Conservation (phyloP, 2,329 filamentous ascomycete species). For the Cladosporium sp. region DNA sequence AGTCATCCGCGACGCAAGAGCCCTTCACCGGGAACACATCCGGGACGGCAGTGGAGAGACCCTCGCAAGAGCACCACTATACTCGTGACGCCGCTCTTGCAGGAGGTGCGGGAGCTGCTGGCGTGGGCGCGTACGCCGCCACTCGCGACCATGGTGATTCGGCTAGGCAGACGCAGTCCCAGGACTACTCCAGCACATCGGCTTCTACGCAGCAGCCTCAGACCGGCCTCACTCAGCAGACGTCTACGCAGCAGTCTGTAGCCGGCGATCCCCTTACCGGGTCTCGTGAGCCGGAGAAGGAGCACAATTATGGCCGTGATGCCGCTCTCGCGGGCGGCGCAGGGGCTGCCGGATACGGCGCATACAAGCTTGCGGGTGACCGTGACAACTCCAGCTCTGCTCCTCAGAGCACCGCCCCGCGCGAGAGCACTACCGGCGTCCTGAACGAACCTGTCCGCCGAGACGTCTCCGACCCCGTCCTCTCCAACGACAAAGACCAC, state of each 20-base stretch:
- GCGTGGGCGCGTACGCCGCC: conserved; percentile 14
- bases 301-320: conserved; percentile 28
- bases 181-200: neutral
- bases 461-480: neutral
- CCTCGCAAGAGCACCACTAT: conserved; percentile 21
- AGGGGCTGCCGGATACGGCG: conserved; percentile 23
- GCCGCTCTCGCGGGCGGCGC: conserved; percentile 26
- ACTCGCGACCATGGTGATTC: conserved; percentile 9
- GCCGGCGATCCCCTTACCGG: neutral
- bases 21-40: too few relatives aligned
- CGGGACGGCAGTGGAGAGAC: neutral
- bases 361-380: conserved; percentile 8
- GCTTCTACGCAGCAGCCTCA: neutral
- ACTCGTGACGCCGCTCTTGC: conserved; percentile 29
- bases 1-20: neutral
- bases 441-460: neutral
- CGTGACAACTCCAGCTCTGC: neutral
- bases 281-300: neutral
- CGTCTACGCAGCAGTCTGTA: neutral
- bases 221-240: neutral
- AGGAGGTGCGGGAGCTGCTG: conserved; percentile 27
- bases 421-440: neutral
- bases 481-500: neutral
- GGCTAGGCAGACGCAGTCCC: neutral
- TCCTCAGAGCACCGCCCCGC: neutral